Evolutionary conservation across 1,284 basidiomycete genomes (phyloP).

Genomic region (Chalciporus piperatoides): DNA sequence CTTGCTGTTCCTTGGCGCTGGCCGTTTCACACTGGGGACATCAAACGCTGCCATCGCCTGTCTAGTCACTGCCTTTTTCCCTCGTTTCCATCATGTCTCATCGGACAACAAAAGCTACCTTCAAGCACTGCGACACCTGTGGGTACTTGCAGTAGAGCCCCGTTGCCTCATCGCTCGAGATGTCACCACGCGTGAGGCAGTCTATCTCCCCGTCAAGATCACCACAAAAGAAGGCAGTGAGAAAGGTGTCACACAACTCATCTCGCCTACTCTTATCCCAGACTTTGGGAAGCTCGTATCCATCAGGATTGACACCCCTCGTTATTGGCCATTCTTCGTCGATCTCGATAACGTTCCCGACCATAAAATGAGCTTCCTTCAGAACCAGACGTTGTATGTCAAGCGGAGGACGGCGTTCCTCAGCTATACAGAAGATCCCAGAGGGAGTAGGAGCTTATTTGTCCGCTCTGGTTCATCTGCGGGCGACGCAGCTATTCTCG

Average conservation of each 20-base stretch:
- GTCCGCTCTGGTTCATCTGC: conserved; percentile 74
- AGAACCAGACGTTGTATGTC: conserved; percentile 82
- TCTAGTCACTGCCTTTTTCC: conserved; percentile 89
- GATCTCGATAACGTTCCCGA: conserved; percentile 65
- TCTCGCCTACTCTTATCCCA: conserved; percentile 89
- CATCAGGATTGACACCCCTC: conserved; percentile 84
- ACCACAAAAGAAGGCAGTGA: conserved; percentile 63
- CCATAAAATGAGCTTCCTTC: conserved; percentile 69
- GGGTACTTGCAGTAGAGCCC: conserved; percentile 94
- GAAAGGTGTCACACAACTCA: conserved; percentile 66
- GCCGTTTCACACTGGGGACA: conserved; percentile 88
- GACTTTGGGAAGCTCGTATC: conserved; percentile 76
- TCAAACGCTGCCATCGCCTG: conserved; percentile 90
- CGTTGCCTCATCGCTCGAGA: conserved; percentile 89
- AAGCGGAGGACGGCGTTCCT: conserved; percentile 91
- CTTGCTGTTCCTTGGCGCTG: conserved; percentile 90
- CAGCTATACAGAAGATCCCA: conserved; percentile 89
- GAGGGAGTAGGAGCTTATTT: conserved; percentile 87
- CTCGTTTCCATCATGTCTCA: conserved; percentile 74
- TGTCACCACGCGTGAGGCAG: conserved; percentile 84
- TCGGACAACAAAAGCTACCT: conserved; percentile 90
- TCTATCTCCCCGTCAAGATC: conserved; percentile 89
- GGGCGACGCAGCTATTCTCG: conserved; percentile 71
- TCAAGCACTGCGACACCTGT: conserved; percentile 92
- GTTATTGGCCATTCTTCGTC: conserved; percentile 91